A percentile compares a stretch with the other conserved stretches of the same genome.
Evolutionary conservation across 2,329 filamentous ascomycete species (phyloP).

Genomic region (Botrytis elliptica): DNA sequence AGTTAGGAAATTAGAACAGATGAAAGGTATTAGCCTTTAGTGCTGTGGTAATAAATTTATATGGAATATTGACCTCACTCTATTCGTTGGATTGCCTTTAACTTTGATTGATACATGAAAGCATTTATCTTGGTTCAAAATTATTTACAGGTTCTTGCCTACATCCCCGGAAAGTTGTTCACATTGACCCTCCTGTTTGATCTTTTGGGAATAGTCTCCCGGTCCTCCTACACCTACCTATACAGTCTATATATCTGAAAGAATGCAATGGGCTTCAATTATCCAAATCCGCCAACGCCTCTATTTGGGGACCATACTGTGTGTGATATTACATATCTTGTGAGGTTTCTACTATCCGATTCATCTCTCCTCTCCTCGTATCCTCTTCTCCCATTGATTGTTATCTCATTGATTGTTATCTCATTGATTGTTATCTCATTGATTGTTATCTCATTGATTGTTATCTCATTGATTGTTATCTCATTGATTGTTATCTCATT

Average conservation of each 20-base stretch:
- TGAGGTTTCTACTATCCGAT: neutral
- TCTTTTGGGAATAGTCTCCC: neutral
- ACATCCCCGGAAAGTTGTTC: neutral
- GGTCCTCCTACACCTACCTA: neutral
- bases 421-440: neutral
- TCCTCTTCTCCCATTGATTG: neutral
- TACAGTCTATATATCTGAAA: neutral
- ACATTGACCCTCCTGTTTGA: neutral
- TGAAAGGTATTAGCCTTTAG: neutral
- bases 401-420: neutral
- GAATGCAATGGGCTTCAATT: neutral
- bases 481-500: neutral
- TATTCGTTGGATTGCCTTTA: neutral
- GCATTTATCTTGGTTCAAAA: neutral
- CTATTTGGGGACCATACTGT: neutral
- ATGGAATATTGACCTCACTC: neutral
- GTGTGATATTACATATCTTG: neutral
- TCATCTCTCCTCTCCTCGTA: neutral
- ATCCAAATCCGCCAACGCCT: neutral
- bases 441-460: neutral
- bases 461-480: neutral
- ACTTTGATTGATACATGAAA: neutral
- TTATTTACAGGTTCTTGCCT: neutral
- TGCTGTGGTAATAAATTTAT: neutral
- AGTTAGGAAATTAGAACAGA: neutral